Conservation (phyloP, 306 rosid species). For the Prunus davidiana region DNA sequence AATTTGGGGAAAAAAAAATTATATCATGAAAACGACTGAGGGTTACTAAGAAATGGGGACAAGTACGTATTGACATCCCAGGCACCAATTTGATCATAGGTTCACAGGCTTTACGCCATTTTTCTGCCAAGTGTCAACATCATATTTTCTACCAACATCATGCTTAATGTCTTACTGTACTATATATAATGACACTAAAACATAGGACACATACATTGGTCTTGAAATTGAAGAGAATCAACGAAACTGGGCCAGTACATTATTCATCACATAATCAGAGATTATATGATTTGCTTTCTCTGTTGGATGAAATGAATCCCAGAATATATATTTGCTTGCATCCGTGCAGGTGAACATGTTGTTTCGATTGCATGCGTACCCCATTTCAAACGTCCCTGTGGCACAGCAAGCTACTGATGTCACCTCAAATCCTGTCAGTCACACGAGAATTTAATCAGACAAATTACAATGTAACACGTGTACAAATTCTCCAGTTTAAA, state of each 20-base stretch:
- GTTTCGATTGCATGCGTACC: conserved; percentile 45
- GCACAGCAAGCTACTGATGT: conserved; percentile 44
- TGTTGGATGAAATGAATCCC: conserved; percentile 61
- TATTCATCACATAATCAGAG: conserved; percentile 25
- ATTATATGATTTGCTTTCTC: conserved; percentile 36
- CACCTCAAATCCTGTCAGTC: conserved; percentile 34
- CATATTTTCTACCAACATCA: too few species aligned
- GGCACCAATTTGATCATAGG: too few species aligned
- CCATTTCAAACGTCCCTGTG: conserved; percentile 54
- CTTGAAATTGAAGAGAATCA: conserved; percentile 1
- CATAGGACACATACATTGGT: neutral
- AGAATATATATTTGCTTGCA: conserved; percentile 43
- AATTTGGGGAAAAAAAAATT: too few species aligned
- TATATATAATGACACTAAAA: too few species aligned
- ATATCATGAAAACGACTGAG: too few species aligned
- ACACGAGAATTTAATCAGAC: neutral
- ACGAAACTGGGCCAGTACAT: conserved; percentile 18
- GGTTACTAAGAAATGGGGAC: too few species aligned
- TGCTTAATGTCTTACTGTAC: too few species aligned
- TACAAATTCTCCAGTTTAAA: neutral
- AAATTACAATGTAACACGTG: neutral
- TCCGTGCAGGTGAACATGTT: conserved; percentile 37
- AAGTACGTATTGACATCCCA: too few species aligned
- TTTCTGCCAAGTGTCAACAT: too few species aligned
- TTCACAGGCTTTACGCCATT: too few species aligned